Conservation (phyloP, 2,329 filamentous ascomycete species). For the Penicillium thymicola region DNA sequence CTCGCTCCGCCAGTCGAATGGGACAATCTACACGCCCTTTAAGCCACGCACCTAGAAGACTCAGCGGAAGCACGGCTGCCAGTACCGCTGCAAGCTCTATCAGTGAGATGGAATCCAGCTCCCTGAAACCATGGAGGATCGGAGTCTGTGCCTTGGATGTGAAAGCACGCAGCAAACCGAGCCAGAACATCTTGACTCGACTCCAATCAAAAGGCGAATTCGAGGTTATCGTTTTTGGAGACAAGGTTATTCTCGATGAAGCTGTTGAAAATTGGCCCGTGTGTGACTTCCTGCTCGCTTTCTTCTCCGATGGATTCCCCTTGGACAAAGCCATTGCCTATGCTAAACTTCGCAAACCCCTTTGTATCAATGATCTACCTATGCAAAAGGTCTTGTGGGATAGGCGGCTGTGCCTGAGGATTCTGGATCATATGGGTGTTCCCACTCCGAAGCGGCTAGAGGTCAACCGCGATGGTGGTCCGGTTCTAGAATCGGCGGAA, state of each 20-base stretch:
- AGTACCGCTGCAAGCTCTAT: constrained; percentile 80
- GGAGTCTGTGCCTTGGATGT: constrained; percentile 93
- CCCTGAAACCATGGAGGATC: constrained; percentile 60
- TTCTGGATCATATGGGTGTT: constrained; percentile 85
- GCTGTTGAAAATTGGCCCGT: constrained; percentile 94
- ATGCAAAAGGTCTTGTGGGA: constrained; percentile 99
- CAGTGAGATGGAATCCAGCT: constrained; percentile 56
- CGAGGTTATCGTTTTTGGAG: constrained; percentile 95
- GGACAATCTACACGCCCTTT: constrained; percentile 52
- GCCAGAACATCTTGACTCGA: constrained; percentile 90
- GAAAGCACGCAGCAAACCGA: constrained; percentile 95
- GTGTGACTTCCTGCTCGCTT: constrained; percentile 94
- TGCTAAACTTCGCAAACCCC: constrained; percentile 86
- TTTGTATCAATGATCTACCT: constrained; percentile 93
- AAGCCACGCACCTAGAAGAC: constrained; percentile 68
- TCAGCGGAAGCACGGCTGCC: constrained; percentile 74
- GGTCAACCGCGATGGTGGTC: constrained; percentile 89
- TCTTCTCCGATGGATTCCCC: constrained; percentile 97
- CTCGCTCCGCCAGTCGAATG: constrained; percentile 35
- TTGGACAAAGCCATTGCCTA: constrained; percentile 97
- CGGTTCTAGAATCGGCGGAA: constrained; percentile 71
- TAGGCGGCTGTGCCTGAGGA: constrained; percentile 78
- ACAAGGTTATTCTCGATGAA: constrained; percentile 98
- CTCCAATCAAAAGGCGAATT: constrained; percentile 89
- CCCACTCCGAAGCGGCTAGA: constrained; percentile 85